Evolutionary conservation across 2,329 filamentous ascomycete genomes (phyloP), one percentile per base, ranked within the genome.

Genomic region (Chaetomium olivaceum): DNA sequence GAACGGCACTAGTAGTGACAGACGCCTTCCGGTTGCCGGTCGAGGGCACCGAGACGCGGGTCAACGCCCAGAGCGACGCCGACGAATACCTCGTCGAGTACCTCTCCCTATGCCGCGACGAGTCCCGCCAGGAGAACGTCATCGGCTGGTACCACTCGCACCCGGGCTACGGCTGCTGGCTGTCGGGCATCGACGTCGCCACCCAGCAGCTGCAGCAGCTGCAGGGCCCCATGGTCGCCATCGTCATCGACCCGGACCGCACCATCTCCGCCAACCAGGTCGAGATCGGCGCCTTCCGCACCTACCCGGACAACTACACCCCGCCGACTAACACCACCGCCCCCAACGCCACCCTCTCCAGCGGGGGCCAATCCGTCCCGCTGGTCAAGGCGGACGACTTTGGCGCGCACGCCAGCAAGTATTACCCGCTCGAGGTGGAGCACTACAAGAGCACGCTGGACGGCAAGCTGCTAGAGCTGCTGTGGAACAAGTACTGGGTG

Each of bases 401-500:
- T 76, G 95, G 95, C 68, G 93, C 93, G 0, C 94, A 99, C 76
- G 89, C 91, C 16, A 91, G 87, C 76, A 88, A 91, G 63, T 99
- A 99, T 81, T 99, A 99, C 79, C 85, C 90, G 16, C 85, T 99
- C 6, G 91, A 96, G 68, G 91, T 98, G 16, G 92, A 92, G 36
- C 92, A 96, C 78, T 99, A 92, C 85, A 98, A 98, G 81, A 95
- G 91, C 69, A 90, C 91, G 0, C 88, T 99, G 31, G 95, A 99
- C 78, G 85, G 89, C 1, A 90, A 93, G 72, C 84, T 99, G 27
- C 83, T 99, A 5, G 92, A 96, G 74, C 85, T 92, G 60, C 83
- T 99, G 33, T 98, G 95, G 95, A 97, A 97, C 82, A 98, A 98
- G 79, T 99, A 99, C 82, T 97, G 93, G 95, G 93, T 97, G 39